Evolutionary conservation across 1,284 basidiomycete genomes (phyloP), one percentile per base, ranked within the genome.

Genomic region (Trametes versicolor): DNA sequence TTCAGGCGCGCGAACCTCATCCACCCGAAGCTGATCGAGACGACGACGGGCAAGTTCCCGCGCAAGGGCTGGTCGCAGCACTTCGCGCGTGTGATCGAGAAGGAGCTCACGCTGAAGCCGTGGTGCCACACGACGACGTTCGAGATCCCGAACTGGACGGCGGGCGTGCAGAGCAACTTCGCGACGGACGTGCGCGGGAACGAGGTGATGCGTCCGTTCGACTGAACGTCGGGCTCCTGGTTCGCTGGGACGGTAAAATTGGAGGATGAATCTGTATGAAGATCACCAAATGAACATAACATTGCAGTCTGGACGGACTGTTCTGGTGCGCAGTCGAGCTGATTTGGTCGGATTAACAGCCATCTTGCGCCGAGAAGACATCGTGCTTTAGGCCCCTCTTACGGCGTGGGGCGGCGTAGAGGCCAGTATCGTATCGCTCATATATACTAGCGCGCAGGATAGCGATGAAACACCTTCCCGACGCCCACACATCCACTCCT

Each of bases 61-160:
- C 80, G 85, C 56, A 77, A 78, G 47, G 79, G 80, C 36, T 86
- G 84, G 84, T 81, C 82, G 6, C 76, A 80, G 65, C 77, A 79
- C 69, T 86, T 85, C 65, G 80, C 79, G 10, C 60, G 70, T n/a
- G 80, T 81, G 27, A 80, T 87, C 67, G 81, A 84, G 71, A 80
- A 78, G 60, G 85, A 86, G 73, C 75, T 83, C 50, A 51, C 71
- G 25, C 73, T 82, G 48, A 86, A 86, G 71, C 84, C 83, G 39
- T 86, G 84, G 84, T 84, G 82, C 72, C 84, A 86, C 72, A 79
- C 80, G 12, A 76, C 81, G 29, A 80, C 82, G 25, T 85, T 85
- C 67, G 85, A 85, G 70, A 69, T 78, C 10, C 80, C 84, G 10
- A 75, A 76, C 67, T 85, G 84, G 84, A 78, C 74, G 71, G 72